Base-by-base conservation (phyloP, 805 yeast species). In the Candida sanyiensis region DNA sequence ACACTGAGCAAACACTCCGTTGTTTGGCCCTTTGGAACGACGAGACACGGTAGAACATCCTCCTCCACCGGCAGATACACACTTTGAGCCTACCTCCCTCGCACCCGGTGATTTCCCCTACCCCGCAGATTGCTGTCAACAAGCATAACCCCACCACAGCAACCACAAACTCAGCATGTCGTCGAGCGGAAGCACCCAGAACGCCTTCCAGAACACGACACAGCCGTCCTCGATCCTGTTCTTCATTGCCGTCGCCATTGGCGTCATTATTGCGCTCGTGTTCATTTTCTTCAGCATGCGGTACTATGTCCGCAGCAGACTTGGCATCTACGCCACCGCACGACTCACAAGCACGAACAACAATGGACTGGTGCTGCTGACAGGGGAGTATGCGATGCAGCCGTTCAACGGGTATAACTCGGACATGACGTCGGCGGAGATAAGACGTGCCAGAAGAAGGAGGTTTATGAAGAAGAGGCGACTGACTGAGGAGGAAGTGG, bases 171-270 rank as follows among this genome's bases (percentile, higher is more conserved):
- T 8, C 10, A 8, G 10, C 8, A 22, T 11, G 11, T 22, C 25
- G 25, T 22, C 25, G 8, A 8, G 10, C 25, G 11, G 10, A 22
- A 8, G 11, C 10, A 11, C 10, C 11, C 25, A 22, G 11, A 8
- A 28, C 3, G 21, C 28, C 16, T 16, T 34, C 21, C 18, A 18
- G n/a, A 27, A 10, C 23, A 33, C 50, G n/a, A 24, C 46, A 3
- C 58, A 72, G 25, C 83, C 84, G 1, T 74, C 83, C 1, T 76
- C 83, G 1, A 76, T 77, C 25, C 59, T 80, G 22, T 80, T 80
- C 57, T 76, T 77, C 57, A 59, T 80, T 10, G 83, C 85, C 1
- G 64, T 80, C 25, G 73, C 80, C 1, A 73, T 77, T 11, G 85
- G 84, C 4, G 70, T 77, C 10, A 51, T 70, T 17, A 76, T 78